Conservation (phyloP, 2,329 filamentous ascomycete genomes). For the Byssoonygena ceratinophila region DNA sequence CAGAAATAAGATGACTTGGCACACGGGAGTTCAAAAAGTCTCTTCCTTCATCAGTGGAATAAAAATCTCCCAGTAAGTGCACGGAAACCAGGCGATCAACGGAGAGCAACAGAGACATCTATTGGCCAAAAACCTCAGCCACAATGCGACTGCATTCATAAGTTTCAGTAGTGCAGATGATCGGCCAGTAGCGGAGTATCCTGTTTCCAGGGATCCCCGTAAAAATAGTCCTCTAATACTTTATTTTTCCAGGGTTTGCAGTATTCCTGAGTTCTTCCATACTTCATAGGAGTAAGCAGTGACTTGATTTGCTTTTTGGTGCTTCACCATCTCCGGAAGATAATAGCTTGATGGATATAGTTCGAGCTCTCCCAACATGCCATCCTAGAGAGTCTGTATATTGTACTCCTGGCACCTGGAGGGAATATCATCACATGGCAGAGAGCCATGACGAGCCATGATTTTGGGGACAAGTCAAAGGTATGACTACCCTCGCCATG, state of each 20-base stretch:
- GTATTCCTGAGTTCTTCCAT: background rate
- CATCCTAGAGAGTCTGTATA: background rate
- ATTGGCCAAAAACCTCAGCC: slow-evolving; percentile 13
- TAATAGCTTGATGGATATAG: background rate
- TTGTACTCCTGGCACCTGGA: background rate
- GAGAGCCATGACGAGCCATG: slow-evolving; percentile 5
- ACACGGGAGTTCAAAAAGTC: background rate
- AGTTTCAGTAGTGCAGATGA: slow-evolving; percentile 14
- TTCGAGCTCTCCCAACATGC: background rate
- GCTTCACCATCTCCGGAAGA: slow-evolving; percentile 1
- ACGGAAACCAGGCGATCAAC: slow-evolving; percentile 13
- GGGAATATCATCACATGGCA: slow-evolving; percentile 8
- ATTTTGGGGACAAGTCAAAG: slow-evolving; percentile 3
- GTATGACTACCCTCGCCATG: background rate
- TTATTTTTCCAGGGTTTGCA: slow-evolving; percentile 13
- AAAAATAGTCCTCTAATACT: background rate
- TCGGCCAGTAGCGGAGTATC: slow-evolving; percentile 11
- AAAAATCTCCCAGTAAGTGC: background rate
- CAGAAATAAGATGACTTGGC: slow-evolving; percentile 4
- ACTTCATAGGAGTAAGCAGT: background rate
- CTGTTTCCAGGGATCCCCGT: slow-evolving; percentile 8
- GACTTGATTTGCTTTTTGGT: slow-evolving; percentile 5
- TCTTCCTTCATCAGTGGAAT: background rate
- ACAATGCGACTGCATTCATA: slow-evolving; percentile 11
- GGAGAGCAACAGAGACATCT: slow-evolving; percentile 1